These are phyloP conservation scores for Fusarium liriodendri DNA, from an alignment of 2,329 filamentous ascomycete species.

Conservation along the genomic window DNA sequence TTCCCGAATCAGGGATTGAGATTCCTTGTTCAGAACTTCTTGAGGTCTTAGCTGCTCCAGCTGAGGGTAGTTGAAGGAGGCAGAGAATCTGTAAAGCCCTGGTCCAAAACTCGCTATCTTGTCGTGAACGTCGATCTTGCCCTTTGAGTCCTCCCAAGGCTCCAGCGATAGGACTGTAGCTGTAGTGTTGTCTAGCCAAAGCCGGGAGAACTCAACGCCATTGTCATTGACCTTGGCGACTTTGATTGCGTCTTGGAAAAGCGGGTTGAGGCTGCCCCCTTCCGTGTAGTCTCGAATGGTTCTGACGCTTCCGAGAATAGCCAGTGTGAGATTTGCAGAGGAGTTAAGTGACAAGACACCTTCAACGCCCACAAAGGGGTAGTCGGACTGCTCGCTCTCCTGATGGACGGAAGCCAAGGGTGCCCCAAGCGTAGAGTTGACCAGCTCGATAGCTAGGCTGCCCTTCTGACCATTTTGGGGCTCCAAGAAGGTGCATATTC, in stretches of 20 bases:
- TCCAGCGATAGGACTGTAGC: conserved; percentile 64
- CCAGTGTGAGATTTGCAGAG: conserved; percentile 64
- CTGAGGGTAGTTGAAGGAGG: conserved; percentile 72
- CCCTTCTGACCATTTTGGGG: conserved; percentile 65
- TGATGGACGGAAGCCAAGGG: conserved; percentile 59
- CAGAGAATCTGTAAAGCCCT: conserved; percentile 68
- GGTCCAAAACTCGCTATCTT: conserved; percentile 59
- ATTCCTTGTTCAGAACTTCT: conserved; percentile 62
- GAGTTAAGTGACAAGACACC: conserved; percentile 67
- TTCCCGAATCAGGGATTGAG: conserved; percentile 57
- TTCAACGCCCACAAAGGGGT: conserved; percentile 63
- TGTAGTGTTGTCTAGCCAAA: conserved; percentile 73
- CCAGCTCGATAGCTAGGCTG: conserved; percentile 62
- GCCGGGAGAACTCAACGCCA: conserved; percentile 60
- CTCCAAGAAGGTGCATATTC: conserved; percentile 66
- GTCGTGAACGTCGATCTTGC: conserved; percentile 48
- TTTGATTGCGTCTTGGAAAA: conserved; percentile 65
- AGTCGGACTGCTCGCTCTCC: conserved; percentile 35
- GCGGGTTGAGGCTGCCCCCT: conserved; percentile 62
- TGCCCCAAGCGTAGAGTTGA: conserved; percentile 60
- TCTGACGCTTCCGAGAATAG: conserved; percentile 71
- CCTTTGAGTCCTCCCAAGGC: conserved; percentile 45
- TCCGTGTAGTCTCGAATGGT: conserved; percentile 73
- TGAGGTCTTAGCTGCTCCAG: conserved; percentile 62
- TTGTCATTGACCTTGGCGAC: conserved; percentile 53